Conservation (phyloP, 2,329 filamentous ascomycete genomes). For the Tolypocladium ovalisporum region DNA sequence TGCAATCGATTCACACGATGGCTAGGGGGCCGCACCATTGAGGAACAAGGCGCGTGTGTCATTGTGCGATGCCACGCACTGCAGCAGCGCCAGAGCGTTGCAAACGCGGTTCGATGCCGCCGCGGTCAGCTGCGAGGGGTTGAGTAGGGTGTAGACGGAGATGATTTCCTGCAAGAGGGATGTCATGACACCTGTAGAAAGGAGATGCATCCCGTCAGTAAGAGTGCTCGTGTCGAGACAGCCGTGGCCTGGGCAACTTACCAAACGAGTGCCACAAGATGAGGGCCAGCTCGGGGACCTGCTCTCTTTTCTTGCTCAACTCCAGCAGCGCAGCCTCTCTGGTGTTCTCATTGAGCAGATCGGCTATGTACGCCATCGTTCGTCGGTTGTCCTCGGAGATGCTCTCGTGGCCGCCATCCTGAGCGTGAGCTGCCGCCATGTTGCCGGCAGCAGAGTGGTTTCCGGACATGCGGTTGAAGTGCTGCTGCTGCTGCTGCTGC, state of each 20-base stretch:
- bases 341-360: constrained; percentile 76
- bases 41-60: constrained; percentile 90
- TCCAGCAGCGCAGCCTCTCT: constrained; percentile 87
- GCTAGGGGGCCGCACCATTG: constrained; percentile 53
- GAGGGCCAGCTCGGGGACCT: constrained; percentile 89
- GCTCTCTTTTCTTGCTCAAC: constrained; percentile 96
- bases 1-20: not conserved
- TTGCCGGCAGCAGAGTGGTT: constrained; percentile 42
- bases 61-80: constrained; percentile 95
- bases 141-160: constrained; percentile 92
- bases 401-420: constrained; percentile 51
- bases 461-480: constrained; percentile 64
- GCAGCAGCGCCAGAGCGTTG: constrained; percentile 88
- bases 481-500: constrained; percentile 38
- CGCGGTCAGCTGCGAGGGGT: constrained; percentile 91
- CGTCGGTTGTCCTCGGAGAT: constrained; percentile 83
- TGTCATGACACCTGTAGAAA: constrained; percentile 81
- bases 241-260: constrained; percentile 31
- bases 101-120: constrained; percentile 97
- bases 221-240: not conserved
- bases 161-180: constrained; percentile 97
- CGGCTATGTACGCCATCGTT: constrained; percentile 87
- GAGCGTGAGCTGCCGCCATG: constrained; percentile 36
- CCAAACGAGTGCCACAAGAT: constrained; percentile 99
- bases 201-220: not conserved